Evolutionary conservation across 805 yeast species (phyloP).

Genomic region (Yarrowia bubula): DNA sequence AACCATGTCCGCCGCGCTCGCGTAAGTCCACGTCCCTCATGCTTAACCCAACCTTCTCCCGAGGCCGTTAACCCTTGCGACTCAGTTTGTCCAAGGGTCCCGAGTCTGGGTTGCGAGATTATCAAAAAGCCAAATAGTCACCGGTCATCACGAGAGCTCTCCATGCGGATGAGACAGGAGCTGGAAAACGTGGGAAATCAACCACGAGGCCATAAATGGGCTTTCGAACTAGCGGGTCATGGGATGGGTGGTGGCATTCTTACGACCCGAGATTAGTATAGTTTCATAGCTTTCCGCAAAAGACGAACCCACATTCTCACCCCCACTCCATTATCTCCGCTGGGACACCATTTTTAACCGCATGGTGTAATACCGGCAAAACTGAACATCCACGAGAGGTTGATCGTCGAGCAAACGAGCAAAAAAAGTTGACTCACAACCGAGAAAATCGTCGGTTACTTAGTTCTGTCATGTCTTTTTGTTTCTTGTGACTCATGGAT

Average conservation of each 20-base stretch:
- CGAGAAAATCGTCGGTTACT: no score
- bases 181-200: no score
- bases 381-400: background rate
- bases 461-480: no score
- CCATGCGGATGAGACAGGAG: background rate
- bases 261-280: background rate
- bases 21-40: background rate
- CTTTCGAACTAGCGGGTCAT: background rate
- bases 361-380: background rate
- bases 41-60: conserved; percentile 4
- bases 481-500: background rate
- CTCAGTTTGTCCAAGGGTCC: background rate
- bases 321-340: conserved; percentile 7
- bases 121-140: background rate
- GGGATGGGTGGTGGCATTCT: background rate
- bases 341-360: background rate
- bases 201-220: no score
- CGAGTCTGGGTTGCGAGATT: background rate
- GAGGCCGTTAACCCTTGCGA: conserved; percentile 20
- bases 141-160: background rate
- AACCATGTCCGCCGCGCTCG: background rate
- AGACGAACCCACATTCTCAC: no score
- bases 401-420: background rate
- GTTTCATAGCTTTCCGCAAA: background rate
- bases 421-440: no score